phyloP scores from a whole-genome alignment of 495 filamentous ascomycete species.

The Talaromyces wortmannii region DNA sequence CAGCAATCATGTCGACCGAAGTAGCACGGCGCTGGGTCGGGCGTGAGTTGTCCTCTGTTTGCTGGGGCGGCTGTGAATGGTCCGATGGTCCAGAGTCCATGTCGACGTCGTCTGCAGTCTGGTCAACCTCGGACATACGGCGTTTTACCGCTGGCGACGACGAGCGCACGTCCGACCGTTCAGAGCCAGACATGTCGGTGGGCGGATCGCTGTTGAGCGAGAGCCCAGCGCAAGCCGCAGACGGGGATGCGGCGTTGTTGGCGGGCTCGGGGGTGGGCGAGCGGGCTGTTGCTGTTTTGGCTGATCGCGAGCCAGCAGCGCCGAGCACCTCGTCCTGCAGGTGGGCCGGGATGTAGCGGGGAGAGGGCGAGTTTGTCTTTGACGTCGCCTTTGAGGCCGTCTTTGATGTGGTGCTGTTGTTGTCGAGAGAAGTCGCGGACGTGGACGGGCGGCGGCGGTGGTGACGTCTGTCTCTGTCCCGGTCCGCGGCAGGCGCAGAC shows the following conservation, averaged over 20 bases:
- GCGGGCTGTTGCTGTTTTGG: slow-evolving; percentile 28
- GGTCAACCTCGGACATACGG: slow-evolving; percentile 42
- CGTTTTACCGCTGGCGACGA: slow-evolving; percentile 47
- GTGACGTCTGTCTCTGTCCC: slow-evolving; percentile 34
- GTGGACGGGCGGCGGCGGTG: slow-evolving; percentile 23
- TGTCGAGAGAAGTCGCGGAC: not conserved
- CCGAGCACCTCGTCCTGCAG: slow-evolving; percentile 53
- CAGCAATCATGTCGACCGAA: slow-evolving; percentile 15
- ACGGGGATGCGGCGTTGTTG: slow-evolving; percentile 57
- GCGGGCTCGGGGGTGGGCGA: slow-evolving; percentile 45
- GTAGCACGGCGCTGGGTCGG: slow-evolving; percentile 9
- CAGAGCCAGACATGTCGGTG: slow-evolving; percentile 41
- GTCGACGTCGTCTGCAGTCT: slow-evolving; percentile 22
- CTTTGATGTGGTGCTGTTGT: not conserved
- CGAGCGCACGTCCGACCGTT: slow-evolving; percentile 29
- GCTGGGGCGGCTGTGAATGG: not conserved
- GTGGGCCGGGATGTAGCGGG: slow-evolving; percentile 53
- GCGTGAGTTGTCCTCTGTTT: slow-evolving; percentile 14
- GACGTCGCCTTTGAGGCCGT: not conserved
- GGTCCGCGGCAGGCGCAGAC: slow-evolving; percentile 14
- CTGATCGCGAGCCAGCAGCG: slow-evolving; percentile 7
- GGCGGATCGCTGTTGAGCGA: slow-evolving; percentile 57
- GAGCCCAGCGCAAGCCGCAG: slow-evolving; percentile 65
- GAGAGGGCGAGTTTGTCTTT: slow-evolving; percentile 24
- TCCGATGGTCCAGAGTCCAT: slow-evolving; percentile 8